Conservation (phyloP, 202 grass and related monocot species). For the Brachypodium distachyon region DNA sequence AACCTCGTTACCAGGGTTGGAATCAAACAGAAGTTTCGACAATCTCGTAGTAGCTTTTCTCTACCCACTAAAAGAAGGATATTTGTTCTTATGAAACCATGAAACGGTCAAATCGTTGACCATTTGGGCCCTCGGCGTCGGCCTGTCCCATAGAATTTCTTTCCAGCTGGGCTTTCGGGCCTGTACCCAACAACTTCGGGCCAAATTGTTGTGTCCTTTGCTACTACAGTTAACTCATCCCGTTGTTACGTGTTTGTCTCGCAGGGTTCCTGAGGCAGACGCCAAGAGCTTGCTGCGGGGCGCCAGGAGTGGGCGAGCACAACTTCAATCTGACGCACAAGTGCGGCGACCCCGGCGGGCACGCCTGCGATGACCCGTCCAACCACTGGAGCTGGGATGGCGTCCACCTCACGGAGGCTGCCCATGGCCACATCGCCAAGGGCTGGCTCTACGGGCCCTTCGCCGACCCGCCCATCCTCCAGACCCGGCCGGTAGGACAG, state of each 20-base stretch:
- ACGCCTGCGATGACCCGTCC: conserved; percentile 40
- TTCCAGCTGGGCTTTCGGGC: no score
- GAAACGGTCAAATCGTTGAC: no score
- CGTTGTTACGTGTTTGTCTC: not conserved
- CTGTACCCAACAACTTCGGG: not conserved
- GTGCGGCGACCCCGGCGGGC: conserved; percentile 50
- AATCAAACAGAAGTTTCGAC: not conserved
- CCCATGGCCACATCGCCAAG: conserved; percentile 58
- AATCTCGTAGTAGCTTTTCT: no score
- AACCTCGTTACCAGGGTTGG: not conserved
- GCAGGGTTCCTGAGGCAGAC: conserved; percentile 44
- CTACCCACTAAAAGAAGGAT: no score
- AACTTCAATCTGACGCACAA: conserved; percentile 67
- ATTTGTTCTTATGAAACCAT: no score
- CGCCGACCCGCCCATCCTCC: conserved; percentile 58
- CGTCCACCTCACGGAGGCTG: conserved; percentile 64
- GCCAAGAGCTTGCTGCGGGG: conserved; percentile 58
- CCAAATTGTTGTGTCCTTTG: not conserved
- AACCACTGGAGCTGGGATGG: conserved; percentile 82
- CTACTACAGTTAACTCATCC: no score
- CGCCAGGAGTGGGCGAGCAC: conserved; percentile 38
- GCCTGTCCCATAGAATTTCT: no score
- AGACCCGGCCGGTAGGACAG: no score
- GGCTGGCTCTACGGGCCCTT: conserved; percentile 86
- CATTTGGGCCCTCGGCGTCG: no score